Base-by-base conservation (phyloP, 495 filamentous ascomycete genomes). In the Annulohypoxylon bovei region DNA sequence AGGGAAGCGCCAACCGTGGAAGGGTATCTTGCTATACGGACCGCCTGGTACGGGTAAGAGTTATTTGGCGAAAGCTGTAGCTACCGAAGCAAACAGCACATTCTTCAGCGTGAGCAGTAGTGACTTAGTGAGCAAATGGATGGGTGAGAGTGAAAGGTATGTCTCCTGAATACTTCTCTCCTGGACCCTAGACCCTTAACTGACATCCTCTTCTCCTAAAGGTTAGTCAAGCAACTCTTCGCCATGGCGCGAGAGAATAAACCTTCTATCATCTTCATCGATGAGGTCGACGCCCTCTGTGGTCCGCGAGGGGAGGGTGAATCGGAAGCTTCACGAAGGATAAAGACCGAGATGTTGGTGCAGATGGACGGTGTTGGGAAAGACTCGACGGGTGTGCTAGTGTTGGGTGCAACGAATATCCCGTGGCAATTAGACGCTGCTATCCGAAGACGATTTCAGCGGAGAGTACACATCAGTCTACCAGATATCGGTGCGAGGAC, bases 351-450 rank as follows among this genome's bases (percentile, higher is more conserved):
- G 78, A 88, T 99, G 78, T 87, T 99, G 18, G 96, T 99, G 12
- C 95, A 99, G 77, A 99, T 99, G 95, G 95, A 99, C 73, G 95
- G 95, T 79, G 95, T 99, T 3, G 96, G 96, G 42, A 93, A 93
- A 40, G 95, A 98, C 80, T 93, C 89, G 58, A 93, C 90, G 73
- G 96, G 95, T 39, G 95, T 99, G 8, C 84, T 99, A 33, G 97
- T 99, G 42, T 86, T 99, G 9, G 95, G 96, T 55, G 95, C 95
- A 60, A 99, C 95, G 49, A 99, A 99, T 77, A 98, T 99, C 75
- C 95, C 95, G 6, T 99, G 95, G 95, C 95, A 99, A 81, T 86
- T 99, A 39, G 95, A 99, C 80, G 93, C 94, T n/a, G 95, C 95
- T 63, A 98, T 99, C 74, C 89, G 96, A 61, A 88, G 95, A 77